Evolutionary conservation across 768 basidiomycete species (phyloP), one percentile per base, ranked within the genome.

Genomic region (Termitomyces sp.): DNA sequence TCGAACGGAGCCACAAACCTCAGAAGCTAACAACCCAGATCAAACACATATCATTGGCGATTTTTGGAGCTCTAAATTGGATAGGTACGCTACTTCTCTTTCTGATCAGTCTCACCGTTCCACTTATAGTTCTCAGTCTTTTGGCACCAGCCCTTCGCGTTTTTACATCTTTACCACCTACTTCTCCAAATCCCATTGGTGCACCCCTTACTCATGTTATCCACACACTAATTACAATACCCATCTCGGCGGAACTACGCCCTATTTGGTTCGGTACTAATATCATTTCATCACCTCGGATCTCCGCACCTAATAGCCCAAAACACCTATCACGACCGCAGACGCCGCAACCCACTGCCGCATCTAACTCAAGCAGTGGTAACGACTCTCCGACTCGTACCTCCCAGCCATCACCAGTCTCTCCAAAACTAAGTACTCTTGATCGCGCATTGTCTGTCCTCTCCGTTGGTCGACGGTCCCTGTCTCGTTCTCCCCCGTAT

Each of bases 161-260:
- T 5, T 89, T 94, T 68, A 77, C 83, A 57, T 63, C 76, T n/a
- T 77, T 89, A 22, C 84, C 88, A 0, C 77, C 80, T 3, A 76
- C 80, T 5, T 83, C 80, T 49, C 78, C 80, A 10, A 76, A 74
- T 3, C 92, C 91, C 2, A 73, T 96, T 35, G 73, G 82, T 0
- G 70, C 86, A 0, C 92, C 94, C 0, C 70, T 97, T 32, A 85
- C 89, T 1, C 89, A 96, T 57, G 78, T 86, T 50, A 86, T 96
- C 38, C 91, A 97, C 64, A 75, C 83, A 10, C 78, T 97, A 42
- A 89, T 95, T 56, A 82, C 79, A 32, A 81, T 95, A 53, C 94
- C 94, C 40, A 75, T 91, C 51, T 70, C 76, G 33, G 68, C 84
- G 12, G 68, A 77, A 44, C 76, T 87, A 50, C 81, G 76, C 48